These are phyloP conservation scores for Apocynum venetum DNA, from an alignment of 257 asterid genomes.

Conservation along the genomic window DNA sequence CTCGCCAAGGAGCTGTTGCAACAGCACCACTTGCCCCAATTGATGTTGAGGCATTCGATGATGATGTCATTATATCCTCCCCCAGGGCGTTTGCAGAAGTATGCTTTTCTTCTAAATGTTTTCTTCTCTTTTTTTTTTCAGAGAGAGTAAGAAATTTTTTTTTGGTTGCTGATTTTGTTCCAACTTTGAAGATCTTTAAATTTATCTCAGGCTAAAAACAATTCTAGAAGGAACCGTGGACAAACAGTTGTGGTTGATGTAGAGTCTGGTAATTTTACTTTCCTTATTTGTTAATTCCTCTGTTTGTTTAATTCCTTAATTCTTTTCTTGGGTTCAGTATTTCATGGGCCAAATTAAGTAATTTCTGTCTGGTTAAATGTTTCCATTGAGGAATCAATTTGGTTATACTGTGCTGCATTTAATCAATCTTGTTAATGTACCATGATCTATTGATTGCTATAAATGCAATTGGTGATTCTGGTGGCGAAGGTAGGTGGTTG, in stretches of 20 bases:
- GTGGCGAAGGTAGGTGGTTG: neutral
- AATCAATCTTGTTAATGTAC: neutral
- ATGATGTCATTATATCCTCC: conserved; percentile 43
- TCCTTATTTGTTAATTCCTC: neutral
- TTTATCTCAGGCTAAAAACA: conserved; percentile 62
- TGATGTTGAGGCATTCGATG: conserved; percentile 45
- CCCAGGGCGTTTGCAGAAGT: conserved; percentile 42
- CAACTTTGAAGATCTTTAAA: conserved; percentile 9
- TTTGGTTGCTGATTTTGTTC: conserved; percentile 8
- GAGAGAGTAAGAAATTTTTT: neutral
- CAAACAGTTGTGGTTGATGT: conserved; percentile 63
- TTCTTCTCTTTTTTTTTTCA: neutral
- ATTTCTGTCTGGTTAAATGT: neutral
- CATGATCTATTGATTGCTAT: neutral
- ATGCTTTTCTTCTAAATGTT: conserved; percentile 14
- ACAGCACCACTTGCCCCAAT: conserved; percentile 25
- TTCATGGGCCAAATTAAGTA: neutral
- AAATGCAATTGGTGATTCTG: neutral
- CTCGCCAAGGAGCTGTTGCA: conserved; percentile 14
- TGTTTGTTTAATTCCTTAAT: neutral
- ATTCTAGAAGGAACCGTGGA: conserved; percentile 52
- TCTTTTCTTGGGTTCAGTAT: neutral
- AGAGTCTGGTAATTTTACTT: conserved; percentile 54
- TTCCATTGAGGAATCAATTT: too few species aligned
- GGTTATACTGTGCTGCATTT: neutral